Evolutionary conservation across 768 basidiomycete genomes (phyloP).

Genomic region (Symmetrospora coprosmae): DNA sequence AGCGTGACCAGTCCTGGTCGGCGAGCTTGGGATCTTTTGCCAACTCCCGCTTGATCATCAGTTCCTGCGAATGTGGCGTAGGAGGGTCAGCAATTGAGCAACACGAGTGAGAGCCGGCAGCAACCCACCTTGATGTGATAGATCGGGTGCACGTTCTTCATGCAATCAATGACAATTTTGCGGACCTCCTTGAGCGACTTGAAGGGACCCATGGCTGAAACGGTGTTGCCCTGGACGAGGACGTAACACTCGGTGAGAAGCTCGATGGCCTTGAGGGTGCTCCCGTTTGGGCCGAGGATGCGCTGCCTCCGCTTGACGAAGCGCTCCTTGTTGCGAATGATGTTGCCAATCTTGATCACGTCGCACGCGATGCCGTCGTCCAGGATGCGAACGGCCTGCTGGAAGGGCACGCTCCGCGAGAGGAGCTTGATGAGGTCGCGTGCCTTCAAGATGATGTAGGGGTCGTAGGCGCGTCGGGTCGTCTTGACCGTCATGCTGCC

Average conservation of each 20-base stretch:
- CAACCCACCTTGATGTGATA: constrained; percentile 79
- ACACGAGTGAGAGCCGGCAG: not conserved
- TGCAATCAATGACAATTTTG: constrained; percentile 91
- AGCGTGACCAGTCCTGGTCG: constrained; percentile 88
- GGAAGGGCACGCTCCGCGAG: constrained; percentile 71
- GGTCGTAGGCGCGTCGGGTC: constrained; percentile 92
- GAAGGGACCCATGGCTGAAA: constrained; percentile 92
- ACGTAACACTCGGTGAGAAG: constrained; percentile 92
- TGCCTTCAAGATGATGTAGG: constrained; percentile 88
- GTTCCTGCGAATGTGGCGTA: constrained; percentile 48
- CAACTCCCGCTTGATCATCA: constrained; percentile 95
- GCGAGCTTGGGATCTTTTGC: constrained; percentile 96
- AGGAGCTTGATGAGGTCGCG: constrained; percentile 90
- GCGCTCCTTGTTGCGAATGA: constrained; percentile 87
- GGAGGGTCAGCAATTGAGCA: not conserved
- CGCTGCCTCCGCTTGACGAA: constrained; percentile 92
- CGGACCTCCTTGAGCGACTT: constrained; percentile 92
- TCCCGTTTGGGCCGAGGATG: constrained; percentile 93
- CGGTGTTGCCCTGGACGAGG: constrained; percentile 92
- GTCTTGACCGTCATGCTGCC: constrained; percentile 96
- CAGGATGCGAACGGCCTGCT: constrained; percentile 63
- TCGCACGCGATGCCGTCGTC: constrained; percentile 84
- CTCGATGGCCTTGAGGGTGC: constrained; percentile 95
- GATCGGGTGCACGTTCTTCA: constrained; percentile 98
- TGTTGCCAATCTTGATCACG: constrained; percentile 91